A percentile compares a stretch with the other conserved stretches of the same genome.
These are phyloP conservation scores for Umbelopsis sp. DNA, from an alignment of 192 early-diverging fungal species.

Conservation along the genomic window DNA sequence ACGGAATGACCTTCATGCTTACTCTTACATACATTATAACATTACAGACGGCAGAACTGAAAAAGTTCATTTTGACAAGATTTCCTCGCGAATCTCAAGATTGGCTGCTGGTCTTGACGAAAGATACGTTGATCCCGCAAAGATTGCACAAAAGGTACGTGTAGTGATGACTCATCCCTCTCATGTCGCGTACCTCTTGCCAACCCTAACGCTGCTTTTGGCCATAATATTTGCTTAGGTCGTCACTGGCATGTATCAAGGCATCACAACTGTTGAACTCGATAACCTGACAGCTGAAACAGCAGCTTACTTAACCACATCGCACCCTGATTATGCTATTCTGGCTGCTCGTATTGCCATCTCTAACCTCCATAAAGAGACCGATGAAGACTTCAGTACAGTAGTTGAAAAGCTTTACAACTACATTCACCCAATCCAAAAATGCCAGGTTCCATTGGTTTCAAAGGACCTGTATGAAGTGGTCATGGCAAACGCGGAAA, in stretches of 20 bases:
- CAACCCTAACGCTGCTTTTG: background rate
- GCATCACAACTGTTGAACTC: slow-evolving; percentile 94
- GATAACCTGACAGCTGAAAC: slow-evolving; percentile 98
- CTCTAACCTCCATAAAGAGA: slow-evolving; percentile 91
- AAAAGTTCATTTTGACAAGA: slow-evolving; percentile 95
- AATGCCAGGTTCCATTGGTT: slow-evolving; percentile 83
- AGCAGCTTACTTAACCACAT: slow-evolving; percentile 82
- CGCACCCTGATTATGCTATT: slow-evolving; percentile 95
- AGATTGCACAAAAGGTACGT: slow-evolving; percentile 88
- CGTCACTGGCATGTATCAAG: slow-evolving; percentile 93
- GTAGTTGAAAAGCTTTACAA: slow-evolving; percentile 83
- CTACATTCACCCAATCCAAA: slow-evolving; percentile 85
- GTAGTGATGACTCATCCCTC: background rate
- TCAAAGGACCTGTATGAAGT: slow-evolving; percentile 70
- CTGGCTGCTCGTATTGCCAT: slow-evolving; percentile 96
- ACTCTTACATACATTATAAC: background rate
- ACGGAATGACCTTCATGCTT: background rate
- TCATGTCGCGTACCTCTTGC: background rate
- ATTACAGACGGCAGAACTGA: slow-evolving; percentile 66
- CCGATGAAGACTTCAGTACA: slow-evolving; percentile 74
- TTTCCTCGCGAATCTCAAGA: slow-evolving; percentile 89
- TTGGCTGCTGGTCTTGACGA: slow-evolving; percentile 92
- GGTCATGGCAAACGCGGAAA: slow-evolving; percentile 70
- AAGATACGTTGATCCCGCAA: slow-evolving; percentile 87
- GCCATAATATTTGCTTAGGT: slow-evolving; percentile 51